Conservation (phyloP, 2,329 filamentous ascomycete species). For the Berkeleyomyces basicola region DNA sequence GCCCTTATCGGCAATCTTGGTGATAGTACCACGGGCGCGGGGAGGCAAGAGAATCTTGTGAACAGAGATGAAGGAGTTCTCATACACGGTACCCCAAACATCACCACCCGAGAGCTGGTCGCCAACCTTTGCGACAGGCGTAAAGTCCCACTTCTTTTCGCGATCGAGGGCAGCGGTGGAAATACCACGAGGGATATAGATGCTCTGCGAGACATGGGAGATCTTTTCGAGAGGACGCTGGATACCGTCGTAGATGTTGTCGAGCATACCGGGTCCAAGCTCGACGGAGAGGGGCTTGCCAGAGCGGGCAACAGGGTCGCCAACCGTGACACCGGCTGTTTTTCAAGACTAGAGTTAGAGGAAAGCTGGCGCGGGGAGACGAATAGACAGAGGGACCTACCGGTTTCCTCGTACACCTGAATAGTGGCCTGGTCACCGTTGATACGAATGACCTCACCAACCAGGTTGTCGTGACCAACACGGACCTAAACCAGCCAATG, state of each 20-base stretch:
- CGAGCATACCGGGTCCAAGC: constrained; percentile 88
- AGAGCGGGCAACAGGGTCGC: constrained; percentile 78
- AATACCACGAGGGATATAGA: constrained; percentile 96
- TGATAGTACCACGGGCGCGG: constrained; percentile 79
- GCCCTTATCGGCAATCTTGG: constrained; percentile 73
- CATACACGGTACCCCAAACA: constrained; percentile 84
- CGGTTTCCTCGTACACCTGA: constrained; percentile 98
- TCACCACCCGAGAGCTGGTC: constrained; percentile 95
- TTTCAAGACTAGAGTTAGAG: not conserved
- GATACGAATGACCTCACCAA: constrained; percentile 97
- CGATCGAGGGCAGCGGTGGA: constrained; percentile 75
- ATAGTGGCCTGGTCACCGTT: constrained; percentile 90
- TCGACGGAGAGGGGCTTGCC: constrained; percentile 96
- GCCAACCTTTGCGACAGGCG: constrained; percentile 76
- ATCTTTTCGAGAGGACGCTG: constrained; percentile 87
- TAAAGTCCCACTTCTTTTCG: constrained; percentile 92
- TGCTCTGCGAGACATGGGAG: constrained; percentile 58
- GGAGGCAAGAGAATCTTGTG: constrained; percentile 90
- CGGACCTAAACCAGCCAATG: constrained; percentile 42
- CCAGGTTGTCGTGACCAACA: constrained; percentile 80
- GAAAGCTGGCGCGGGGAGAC: not conserved
- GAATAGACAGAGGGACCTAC: constrained; percentile 31
- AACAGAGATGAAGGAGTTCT: constrained; percentile 86
- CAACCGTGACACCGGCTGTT: constrained; percentile 80
- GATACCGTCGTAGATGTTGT: constrained; percentile 99